Base-by-base conservation (phyloP, 345 rosid species). In the Hibiscus syriacus region DNA sequence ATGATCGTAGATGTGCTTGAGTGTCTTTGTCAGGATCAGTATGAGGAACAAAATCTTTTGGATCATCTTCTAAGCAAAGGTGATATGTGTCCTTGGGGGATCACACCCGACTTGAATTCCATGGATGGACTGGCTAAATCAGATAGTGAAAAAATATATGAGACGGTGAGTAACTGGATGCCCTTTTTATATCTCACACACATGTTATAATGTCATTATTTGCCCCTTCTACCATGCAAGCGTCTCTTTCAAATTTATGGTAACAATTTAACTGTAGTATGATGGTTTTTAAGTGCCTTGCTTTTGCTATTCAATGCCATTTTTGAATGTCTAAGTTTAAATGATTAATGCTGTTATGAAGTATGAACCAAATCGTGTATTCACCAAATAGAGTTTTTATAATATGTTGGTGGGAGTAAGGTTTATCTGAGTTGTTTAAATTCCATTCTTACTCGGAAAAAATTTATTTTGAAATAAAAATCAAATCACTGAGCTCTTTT, bases 51-150 rank as follows among this genome's bases (percentile, higher is more conserved):
- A 72, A 71, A 67, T 74, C 61, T 87, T 4, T 73, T 87, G 64
- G 86, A 86, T 79, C 81, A 81, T 78, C 91, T 94, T 59, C 80
- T 89, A 26, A 72, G 74, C 69, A 79, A 83, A 84, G 81, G 73
- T 79, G 84, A 86, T 66, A 66, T 55, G 36, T 94, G 99, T 97
- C 99, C 96, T 53, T 68, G 80, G 55, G 89, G 97, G 97, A 80
- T 87, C 60, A 66, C 76, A 70, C 79, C 85, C 1, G 82, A 79
- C 74, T 80, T 74, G 53, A 64, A 77, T 76, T 55, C 76, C 55
- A 74, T 72, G 55, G 65, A 20, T 39, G 77, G 50, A 34, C 60
- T 68, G 0, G 32, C 70, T 63, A 41, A 19, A 13, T 72, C 55
- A 8, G 45, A 68, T 53, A 48, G 61, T 64, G 76, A 68, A 68